phyloP scores from a whole-genome alignment of 805 yeast genomes.

The Cyberlindnera galapagoensis region DNA sequence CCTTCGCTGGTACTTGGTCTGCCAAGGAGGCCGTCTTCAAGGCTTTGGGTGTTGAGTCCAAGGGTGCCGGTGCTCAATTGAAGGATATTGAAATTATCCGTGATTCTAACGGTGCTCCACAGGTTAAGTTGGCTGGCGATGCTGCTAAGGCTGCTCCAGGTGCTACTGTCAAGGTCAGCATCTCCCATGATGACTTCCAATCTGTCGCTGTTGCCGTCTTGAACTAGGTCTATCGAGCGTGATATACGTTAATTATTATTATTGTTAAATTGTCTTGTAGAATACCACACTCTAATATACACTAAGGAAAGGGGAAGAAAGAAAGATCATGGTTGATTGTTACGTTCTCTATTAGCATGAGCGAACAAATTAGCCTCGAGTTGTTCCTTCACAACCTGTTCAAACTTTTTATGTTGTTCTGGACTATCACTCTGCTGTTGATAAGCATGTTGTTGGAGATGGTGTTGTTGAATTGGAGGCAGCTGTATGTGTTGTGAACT shows the following conservation, averaged over 20 bases:
- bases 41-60: slow-evolving; percentile 79
- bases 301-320: not conserved
- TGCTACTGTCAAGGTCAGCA: slow-evolving; percentile 78
- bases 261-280: too few species aligned
- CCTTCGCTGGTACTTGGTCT: slow-evolving; percentile 97
- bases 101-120: slow-evolving; percentile 64
- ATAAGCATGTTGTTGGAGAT: slow-evolving; percentile 3
- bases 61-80: slow-evolving; percentile 94
- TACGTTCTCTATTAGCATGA: too few species aligned
- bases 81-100: slow-evolving; percentile 84
- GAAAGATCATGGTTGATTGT: slow-evolving; percentile 2
- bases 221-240: slow-evolving; percentile 13
- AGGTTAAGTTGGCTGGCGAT: slow-evolving; percentile 66
- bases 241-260: not conserved
- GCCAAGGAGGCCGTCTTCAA: slow-evolving; percentile 99
- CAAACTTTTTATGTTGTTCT: too few species aligned
- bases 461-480: slow-evolving; percentile 3
- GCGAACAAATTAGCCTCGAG: slow-evolving; percentile 22
- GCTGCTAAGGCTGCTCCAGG: slow-evolving; percentile 69
- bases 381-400: slow-evolving; percentile 14
- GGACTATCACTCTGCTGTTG: too few species aligned
- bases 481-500: too few species aligned
- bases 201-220: slow-evolving; percentile 92
- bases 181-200: slow-evolving; percentile 95
- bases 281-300: too few species aligned